Conservation (phyloP, 1,139 yeast species). For the Geotrichum australiense region DNA sequence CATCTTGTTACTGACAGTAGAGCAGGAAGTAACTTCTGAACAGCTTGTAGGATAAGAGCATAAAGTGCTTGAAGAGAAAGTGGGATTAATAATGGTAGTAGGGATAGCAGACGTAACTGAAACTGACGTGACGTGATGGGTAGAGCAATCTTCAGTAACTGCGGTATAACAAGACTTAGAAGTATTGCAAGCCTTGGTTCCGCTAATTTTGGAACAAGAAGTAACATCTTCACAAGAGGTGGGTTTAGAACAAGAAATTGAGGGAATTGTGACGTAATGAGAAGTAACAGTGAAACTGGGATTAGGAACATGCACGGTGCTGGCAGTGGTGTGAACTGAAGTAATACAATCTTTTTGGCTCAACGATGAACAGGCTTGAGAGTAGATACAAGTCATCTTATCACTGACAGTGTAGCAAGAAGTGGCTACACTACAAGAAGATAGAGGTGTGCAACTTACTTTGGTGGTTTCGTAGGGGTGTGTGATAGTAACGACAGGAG, state of each 20-base stretch:
- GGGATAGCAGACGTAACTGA: too few species aligned
- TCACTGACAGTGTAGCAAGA: neutral
- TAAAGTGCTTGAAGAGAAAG: too few species aligned
- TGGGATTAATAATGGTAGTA: too few species aligned
- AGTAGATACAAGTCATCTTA: neutral
- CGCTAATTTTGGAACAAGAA: neutral
- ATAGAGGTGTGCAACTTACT: neutral
- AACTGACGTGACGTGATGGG: neutral
- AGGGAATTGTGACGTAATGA: neutral
- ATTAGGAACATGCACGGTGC: neutral
- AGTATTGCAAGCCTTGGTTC: neutral
- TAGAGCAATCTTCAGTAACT: neutral
- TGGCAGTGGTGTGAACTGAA: neutral
- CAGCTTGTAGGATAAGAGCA: too few species aligned
- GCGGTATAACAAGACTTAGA: neutral
- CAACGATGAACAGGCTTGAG: neutral
- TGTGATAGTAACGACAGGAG: neutral
- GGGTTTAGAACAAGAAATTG: neutral
- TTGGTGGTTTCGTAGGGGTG: neutral
- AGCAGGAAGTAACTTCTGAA: too few species aligned
- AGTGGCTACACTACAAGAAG: neutral
- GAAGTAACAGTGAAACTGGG: neutral
- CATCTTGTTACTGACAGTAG: too few species aligned
- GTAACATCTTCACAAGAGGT: neutral
- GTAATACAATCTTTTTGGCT: neutral